phyloP scores from a whole-genome alignment of 768 basidiomycete genomes.

The Mycena filopes region DNA sequence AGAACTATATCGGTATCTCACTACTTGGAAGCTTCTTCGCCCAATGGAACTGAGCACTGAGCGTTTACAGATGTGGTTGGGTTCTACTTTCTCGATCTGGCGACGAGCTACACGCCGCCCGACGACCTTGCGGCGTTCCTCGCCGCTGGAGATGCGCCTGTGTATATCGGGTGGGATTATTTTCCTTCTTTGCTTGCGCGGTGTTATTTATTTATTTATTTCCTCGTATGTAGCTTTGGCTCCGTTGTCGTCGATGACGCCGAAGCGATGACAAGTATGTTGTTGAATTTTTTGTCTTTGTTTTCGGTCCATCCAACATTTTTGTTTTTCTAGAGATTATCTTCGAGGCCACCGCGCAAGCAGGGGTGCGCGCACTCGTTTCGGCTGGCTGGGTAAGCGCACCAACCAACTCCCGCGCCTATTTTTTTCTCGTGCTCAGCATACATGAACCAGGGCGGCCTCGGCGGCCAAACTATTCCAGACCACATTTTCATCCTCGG shows the following conservation, averaged over 20 bases:
- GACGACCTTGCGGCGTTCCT: slow-evolving; percentile 61
- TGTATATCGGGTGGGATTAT: slow-evolving; percentile 65
- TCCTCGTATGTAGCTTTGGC: slow-evolving; percentile 56
- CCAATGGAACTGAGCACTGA: neutral
- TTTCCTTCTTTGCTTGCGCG: no score
- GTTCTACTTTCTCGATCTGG: slow-evolving; percentile 70
- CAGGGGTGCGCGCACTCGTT: slow-evolving; percentile 68
- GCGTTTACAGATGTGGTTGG: slow-evolving; percentile 64
- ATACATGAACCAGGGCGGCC: slow-evolving; percentile 52
- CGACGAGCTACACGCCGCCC: slow-evolving; percentile 57
- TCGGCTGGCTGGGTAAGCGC: slow-evolving; percentile 69
- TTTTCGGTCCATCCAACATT: neutral
- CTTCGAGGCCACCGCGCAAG: slow-evolving; percentile 64
- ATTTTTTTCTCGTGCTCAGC: neutral
- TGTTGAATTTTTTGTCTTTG: neutral
- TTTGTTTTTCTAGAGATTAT: slow-evolving; percentile 54
- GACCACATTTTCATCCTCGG: slow-evolving; percentile 69
- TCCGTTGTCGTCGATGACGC: slow-evolving; percentile 71
- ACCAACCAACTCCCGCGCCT: neutral
- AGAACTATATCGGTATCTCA: slow-evolving; percentile 70
- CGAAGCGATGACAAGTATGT: slow-evolving; percentile 58
- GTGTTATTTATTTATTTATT: neutral
- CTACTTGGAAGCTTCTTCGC: no score
- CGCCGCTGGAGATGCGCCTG: slow-evolving; percentile 58
- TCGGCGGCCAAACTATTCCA: slow-evolving; percentile 64